Base-by-base conservation (phyloP, 225 moss, liverwort and hornwort genomes). In the Physcomitrellopsis africana region DNA sequence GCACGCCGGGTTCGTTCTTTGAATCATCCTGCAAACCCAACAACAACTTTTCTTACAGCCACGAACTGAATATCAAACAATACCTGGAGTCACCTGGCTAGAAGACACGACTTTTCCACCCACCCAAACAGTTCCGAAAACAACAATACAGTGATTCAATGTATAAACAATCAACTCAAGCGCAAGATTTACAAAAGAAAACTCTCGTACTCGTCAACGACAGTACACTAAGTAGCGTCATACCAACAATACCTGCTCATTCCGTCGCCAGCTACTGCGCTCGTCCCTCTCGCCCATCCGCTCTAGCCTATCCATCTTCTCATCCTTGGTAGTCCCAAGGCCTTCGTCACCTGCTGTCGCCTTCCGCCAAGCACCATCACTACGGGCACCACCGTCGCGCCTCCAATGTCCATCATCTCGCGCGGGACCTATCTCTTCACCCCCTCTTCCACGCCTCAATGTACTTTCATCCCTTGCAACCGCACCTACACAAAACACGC, bases 311-410 rank as follows among this genome's bases (percentile, higher is more conserved):
- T 92, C 89, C 16, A 54, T 57, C 72, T 83, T 94, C 32, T 91
- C 94, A 27, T 94, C 94, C 77, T 89, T 91, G 10, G 76, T 47
- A 69, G 37, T 52, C 29, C 75, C 67, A 48, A 49, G 11, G 65
- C 78, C 79, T 62, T 94, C 94, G 42, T 93, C 97, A 16, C 83
- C 87, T 66, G 77, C 70, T 79, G 72, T 77, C 41, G 86, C 81
- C 83, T 77, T 90, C 75, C 97, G 92, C 97, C 97, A 99, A 24
- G 87, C 78, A 58, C 97, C 97, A 61, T 94, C 94, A 72, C 93
- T 99, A 41, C 97, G 97, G 56, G 75, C 85, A 42, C 57, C 78
- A 54, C 20, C 24, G 69, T 88, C 88, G 57, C 86, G 93, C 76
- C 97, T 86, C 97, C 97, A 94, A 41, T 75, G 82, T 69, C 83